These are phyloP conservation scores for Fraxinus quadrangulata DNA, from an alignment of 257 asterid species.

Conservation along the genomic window DNA sequence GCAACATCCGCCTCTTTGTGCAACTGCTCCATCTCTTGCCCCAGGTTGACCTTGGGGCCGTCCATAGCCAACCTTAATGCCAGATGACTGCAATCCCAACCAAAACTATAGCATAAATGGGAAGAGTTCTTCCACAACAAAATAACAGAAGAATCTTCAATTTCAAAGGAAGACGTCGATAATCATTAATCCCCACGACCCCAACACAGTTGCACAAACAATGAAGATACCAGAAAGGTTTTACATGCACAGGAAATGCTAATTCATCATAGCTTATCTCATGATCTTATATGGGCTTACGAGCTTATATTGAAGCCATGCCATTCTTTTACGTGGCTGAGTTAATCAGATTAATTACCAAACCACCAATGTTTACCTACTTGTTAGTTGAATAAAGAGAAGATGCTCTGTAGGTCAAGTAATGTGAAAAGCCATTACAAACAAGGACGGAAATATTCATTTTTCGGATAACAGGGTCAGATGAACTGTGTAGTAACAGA, in stretches of 20 bases:
- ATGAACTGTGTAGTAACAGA: constrained; percentile 7
- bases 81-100: constrained; percentile 57
- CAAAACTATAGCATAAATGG: not conserved
- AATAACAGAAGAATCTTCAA: not conserved
- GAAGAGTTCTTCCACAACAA: not conserved
- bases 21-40: constrained; percentile 62
- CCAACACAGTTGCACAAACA: not conserved
- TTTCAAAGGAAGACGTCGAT: not conserved
- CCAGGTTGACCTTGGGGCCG: constrained; percentile 60
- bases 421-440: not conserved
- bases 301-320: not conserved
- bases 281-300: not conserved
- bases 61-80: constrained; percentile 76
- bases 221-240: not conserved
- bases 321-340: not conserved
- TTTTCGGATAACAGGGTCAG: not conserved
- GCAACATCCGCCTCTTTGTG: constrained; percentile 73
- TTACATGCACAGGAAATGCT: not conserved
- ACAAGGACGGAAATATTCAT: not conserved
- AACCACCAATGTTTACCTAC: constrained; percentile 4
- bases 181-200: not conserved
- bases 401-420: not conserved
- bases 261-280: not conserved
- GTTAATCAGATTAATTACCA: not conserved
- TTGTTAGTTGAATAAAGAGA: not conserved